Percentiles rank a stretch among this genome's conserved stretches.
phyloP scores from a whole-genome alignment of 2,329 filamentous ascomycete genomes.

The Trichoderma sp. region DNA sequence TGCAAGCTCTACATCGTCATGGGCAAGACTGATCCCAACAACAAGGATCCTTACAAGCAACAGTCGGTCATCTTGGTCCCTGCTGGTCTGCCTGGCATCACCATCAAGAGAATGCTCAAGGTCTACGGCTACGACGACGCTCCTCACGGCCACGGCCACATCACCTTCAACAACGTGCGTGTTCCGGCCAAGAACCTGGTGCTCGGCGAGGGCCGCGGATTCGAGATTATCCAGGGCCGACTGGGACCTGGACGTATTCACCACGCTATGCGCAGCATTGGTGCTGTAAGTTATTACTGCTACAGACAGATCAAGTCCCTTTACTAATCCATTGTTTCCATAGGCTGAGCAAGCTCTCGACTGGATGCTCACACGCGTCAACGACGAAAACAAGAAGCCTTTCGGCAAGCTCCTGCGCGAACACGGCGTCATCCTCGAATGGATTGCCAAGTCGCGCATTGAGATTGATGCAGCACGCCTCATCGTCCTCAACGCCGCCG shows the following conservation, averaged over 20 bases:
- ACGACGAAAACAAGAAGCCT: constrained; percentile 84
- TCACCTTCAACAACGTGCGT: constrained; percentile 84
- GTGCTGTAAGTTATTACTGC: constrained; percentile 55
- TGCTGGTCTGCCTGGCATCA: constrained; percentile 76
- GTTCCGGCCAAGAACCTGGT: constrained; percentile 82
- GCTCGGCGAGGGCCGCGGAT: constrained; percentile 88
- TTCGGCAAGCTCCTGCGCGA: constrained; percentile 85
- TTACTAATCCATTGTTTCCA: neutral
- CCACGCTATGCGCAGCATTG: constrained; percentile 94
- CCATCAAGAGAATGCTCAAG: constrained; percentile 87
- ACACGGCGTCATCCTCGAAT: constrained; percentile 93
- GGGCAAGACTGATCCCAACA: constrained; percentile 80
- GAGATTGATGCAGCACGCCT: constrained; percentile 92
- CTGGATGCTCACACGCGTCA: constrained; percentile 91
- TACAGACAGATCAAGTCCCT: neutral
- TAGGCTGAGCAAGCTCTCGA: constrained; percentile 85
- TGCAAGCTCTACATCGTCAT: constrained; percentile 96
- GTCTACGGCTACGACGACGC: constrained; percentile 98
- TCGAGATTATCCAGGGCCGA: constrained; percentile 97
- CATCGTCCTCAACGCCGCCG: constrained; percentile 87
- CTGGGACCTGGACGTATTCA: constrained; percentile 95
- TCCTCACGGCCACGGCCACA: constrained; percentile 95
- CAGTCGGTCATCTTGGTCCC: constrained; percentile 93
- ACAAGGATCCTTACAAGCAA: constrained; percentile 78
- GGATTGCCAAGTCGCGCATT: constrained; percentile 86